Base-by-base conservation (phyloP, 352 stramenopile species). In the Phytophthora fragariae region DNA sequence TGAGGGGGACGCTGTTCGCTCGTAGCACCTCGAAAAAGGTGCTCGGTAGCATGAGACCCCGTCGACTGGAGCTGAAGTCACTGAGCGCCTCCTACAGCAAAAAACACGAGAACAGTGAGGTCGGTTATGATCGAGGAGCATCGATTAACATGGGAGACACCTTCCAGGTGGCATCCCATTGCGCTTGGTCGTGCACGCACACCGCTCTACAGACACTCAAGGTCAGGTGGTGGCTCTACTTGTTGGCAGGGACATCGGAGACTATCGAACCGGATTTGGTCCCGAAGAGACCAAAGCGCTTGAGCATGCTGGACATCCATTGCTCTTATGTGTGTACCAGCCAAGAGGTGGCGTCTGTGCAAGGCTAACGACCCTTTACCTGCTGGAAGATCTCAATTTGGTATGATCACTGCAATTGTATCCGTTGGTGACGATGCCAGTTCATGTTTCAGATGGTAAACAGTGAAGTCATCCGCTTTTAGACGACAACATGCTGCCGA, bases 1-100 rank as follows among this genome's bases (percentile, higher is more conserved):
- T 44, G 11, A 91, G 76, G 46, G 62, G 46, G 9, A 91, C 72
- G 33, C 66, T 73, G 71, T 93, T 92, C 3, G 75, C 68, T 47
- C 81, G 75, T 2, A 93, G 72, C n/a, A 73, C 80, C n/a, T 86
- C 54, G 37, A 89, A 63, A 58, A 93, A 88, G 0, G 77, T 41
- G n/a, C 79, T 64, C 0, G 81, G 76, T 7, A 69, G 65, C 6
- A 91, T 46, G 52, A 89, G 59, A 1, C 75, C 85, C 21, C 75
- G 74, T 12, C 78, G 73, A 17, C 57, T 68, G 24, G 49, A 72
- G 53, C 63, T 79, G 12, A 69, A 62, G 21, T 86, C 73, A 12
- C 52, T 76, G 31, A 89, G 60, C 17, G 82, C 70, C 14, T 60
- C 65, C 79, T 90, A 53, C 33, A 19, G 31, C 7, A 52, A 4